Conservation (phyloP, 169 alveolate species). For the Eimeria sp. region DNA sequence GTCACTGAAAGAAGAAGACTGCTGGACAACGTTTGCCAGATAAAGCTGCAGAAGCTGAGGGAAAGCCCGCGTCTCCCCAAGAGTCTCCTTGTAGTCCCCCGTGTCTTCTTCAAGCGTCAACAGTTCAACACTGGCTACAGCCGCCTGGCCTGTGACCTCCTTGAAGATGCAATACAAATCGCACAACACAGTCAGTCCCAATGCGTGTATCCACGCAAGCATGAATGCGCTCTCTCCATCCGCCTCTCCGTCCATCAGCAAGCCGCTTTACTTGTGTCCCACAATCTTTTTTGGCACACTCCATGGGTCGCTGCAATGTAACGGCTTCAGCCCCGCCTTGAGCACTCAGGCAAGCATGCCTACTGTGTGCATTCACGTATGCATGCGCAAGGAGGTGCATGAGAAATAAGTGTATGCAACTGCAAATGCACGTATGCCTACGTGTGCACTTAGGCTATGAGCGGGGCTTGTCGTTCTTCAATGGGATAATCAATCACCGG, state of each 20-base stretch:
- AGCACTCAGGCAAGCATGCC: no score
- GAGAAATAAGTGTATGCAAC: not conserved
- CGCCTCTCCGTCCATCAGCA: not conserved
- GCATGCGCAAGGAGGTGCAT: slow-evolving; percentile 14
- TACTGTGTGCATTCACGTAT: not conserved
- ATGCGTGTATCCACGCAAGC: not conserved
- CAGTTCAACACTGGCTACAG: not conserved
- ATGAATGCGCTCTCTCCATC: not conserved
- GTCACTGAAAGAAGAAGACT: not conserved
- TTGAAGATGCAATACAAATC: slow-evolving; percentile 9
- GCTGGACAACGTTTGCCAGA: slow-evolving; percentile 29
- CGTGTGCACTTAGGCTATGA: slow-evolving; percentile 34
- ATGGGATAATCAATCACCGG: not conserved
- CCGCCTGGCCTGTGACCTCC: slow-evolving; percentile 49
- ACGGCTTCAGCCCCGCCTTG: no score
- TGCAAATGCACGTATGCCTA: not conserved
- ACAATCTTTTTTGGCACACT: no score
- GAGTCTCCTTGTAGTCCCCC: not conserved
- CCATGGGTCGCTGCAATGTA: no score
- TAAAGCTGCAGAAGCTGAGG: not conserved
- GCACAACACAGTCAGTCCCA: slow-evolving; percentile 34
- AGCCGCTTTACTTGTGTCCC: not conserved
- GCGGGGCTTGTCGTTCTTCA: slow-evolving; percentile 36
- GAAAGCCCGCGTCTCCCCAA: not conserved
- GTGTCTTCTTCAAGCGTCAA: slow-evolving; percentile 2